Evolutionary conservation across 495 filamentous ascomycete species (phyloP).

Genomic region (Chlorociboria aeruginascens): DNA sequence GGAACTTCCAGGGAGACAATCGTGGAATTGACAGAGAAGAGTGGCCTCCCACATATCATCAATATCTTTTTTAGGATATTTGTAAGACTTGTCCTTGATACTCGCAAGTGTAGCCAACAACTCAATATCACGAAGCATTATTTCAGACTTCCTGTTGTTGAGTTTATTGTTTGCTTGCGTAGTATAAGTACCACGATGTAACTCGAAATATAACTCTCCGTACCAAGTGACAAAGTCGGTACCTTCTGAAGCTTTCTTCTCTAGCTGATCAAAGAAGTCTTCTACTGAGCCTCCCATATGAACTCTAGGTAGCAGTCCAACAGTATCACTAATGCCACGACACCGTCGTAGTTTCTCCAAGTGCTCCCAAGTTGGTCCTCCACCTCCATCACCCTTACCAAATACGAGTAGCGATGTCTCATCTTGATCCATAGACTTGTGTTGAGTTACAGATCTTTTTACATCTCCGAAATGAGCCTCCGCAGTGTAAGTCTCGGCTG

Average conservation of each 20-base stretch:
- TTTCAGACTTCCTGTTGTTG: constrained; percentile 80
- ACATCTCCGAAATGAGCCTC: constrained; percentile 93
- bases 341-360: constrained; percentile 93
- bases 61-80: constrained; percentile 82
- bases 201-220: constrained; percentile 93
- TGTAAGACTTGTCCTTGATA: constrained; percentile 51
- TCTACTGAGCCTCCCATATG: constrained; percentile 91
- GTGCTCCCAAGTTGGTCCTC: constrained; percentile 87
- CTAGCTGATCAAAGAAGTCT: constrained; percentile 80
- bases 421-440: constrained; percentile 91
- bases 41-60: constrained; percentile 88
- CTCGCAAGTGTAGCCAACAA: constrained; percentile 79
- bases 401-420: constrained; percentile 81
- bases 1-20: constrained; percentile 86
- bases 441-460: constrained; percentile 76
- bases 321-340: constrained; percentile 81
- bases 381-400: constrained; percentile 92
- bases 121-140: constrained; percentile 76
- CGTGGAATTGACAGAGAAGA: constrained; percentile 90
- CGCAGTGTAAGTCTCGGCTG: constrained; percentile 88
- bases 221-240: constrained; percentile 90
- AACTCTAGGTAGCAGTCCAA: constrained; percentile 71
- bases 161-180: constrained; percentile 95
- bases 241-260: constrained; percentile 57
- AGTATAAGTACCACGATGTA: constrained; percentile 93